Base-by-base conservation (phyloP, 306 rosid genomes). In the Cucurbita argyrosperma region DNA sequence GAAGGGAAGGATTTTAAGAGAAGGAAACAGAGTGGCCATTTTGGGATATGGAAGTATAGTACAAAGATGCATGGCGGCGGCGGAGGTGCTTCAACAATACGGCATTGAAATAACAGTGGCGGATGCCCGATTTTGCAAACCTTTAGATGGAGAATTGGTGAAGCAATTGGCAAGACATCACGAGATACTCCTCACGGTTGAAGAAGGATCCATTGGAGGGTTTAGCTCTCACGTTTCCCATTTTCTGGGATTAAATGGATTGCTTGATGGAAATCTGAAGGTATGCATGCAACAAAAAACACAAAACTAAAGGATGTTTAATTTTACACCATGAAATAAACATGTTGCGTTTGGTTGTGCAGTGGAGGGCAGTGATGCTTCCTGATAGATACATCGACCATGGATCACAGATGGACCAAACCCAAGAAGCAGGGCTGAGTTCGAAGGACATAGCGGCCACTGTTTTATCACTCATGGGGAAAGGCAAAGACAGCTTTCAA, bases 111-210 rank as follows among this genome's bases (percentile, higher is more conserved):
- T 79, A 42, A 89, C 91, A 0, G 91, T 89, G 54, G 90, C 56
- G 8, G 91, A 89, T 80, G 91, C 96, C n/a, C 65, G 96, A 37
- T 89, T 87, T 35, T 89, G 96, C 75, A 89, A 87, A 77, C 91
- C 96, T 77, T 77, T 87, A 4, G 96, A 87, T 67, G 84, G 76
- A 65, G 77, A 58, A 39, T 74, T 89, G 84, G 80, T 89, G 57
- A 82, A 67, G 74, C 57, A 69, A 43, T 86, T 89, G 2, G 86
- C 87, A 75, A 78, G 62, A 77, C 80, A 87, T 65, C 95, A 87
- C 64, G 91, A 85, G 64, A 60, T 83, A 63, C 83, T 89, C 50
- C 58, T 89, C 67, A 89, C 95, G 0, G 87, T 87, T 4, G 95
- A 89, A 80, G 95, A 89, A 66, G 95, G 95, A 46, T 85, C 89